Conservation (phyloP, 2,329 filamentous ascomycete genomes). For the Aspergillus sp. region DNA sequence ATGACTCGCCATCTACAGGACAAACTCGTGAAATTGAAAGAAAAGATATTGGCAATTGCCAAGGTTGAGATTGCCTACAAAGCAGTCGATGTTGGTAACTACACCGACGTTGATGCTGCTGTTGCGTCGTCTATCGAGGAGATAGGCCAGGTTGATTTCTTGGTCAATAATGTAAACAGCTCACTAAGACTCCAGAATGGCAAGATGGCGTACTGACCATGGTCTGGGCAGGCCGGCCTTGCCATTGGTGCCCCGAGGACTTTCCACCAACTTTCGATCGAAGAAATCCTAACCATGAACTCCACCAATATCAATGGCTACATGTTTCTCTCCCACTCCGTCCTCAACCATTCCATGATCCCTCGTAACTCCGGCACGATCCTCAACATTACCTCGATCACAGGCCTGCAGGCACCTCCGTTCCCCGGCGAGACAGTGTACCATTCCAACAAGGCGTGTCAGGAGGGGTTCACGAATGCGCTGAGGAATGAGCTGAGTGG, state of each 20-base stretch:
- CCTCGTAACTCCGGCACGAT: conserved; percentile 37
- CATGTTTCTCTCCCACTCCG: conserved; percentile 41
- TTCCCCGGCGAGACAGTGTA: conserved; percentile 45
- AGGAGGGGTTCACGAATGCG: conserved; percentile 44
- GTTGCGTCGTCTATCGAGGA: conserved; percentile 25
- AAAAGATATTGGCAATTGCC: conserved; percentile 9
- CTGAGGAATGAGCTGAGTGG: conserved; percentile 41
- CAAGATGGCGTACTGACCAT: neutral
- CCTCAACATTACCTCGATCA: conserved; percentile 42
- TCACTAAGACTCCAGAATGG: neutral
- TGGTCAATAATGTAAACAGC: conserved; percentile 38
- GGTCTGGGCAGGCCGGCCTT: conserved; percentile 31
- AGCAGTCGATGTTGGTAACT: conserved; percentile 12
- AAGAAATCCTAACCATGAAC: conserved; percentile 40
- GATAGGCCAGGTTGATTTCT: conserved; percentile 35
- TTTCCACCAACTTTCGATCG: conserved; percentile 38
- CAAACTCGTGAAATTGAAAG: conserved; percentile 2
- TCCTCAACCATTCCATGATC: conserved; percentile 39
- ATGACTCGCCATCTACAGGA: neutral
- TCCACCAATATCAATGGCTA: conserved; percentile 43
- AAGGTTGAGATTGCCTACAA: conserved; percentile 6
- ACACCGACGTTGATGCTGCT: conserved; percentile 16
- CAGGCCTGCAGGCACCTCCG: conserved; percentile 41
- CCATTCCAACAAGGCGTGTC: conserved; percentile 41
- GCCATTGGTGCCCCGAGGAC: conserved; percentile 39